Evolutionary conservation across 164 flowering plant genomes (phyloP).

Genomic region (Vitis rotundifolia): DNA sequence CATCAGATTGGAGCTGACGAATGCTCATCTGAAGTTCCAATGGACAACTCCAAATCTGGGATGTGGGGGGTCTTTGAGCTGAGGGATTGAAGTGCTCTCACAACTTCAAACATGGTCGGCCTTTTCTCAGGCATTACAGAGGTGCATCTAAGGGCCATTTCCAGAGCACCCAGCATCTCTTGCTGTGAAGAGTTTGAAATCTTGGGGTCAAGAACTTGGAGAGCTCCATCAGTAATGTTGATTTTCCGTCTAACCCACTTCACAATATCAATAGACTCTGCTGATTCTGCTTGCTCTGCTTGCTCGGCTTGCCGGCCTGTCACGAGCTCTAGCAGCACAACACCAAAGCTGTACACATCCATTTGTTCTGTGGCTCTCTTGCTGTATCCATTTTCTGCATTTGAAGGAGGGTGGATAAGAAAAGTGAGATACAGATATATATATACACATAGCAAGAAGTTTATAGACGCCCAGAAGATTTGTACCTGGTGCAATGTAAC

Average conservation of each 20-base stretch:
- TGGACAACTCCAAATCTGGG: constrained; percentile 15
- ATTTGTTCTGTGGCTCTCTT: constrained; percentile 68
- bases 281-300: constrained; percentile 20
- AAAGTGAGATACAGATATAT: background rate
- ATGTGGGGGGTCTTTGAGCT: constrained; percentile 16
- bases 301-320: constrained; percentile 65
- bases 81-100: constrained; percentile 57
- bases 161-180: constrained; percentile 64
- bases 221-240: constrained; percentile 60
- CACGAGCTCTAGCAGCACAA: constrained; percentile 73
- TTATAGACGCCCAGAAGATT: background rate
- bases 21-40: constrained; percentile 8
- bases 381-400: constrained; percentile 56
- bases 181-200: constrained; percentile 38
- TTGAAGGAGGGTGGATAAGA: background rate
- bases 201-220: constrained; percentile 62
- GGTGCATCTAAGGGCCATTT: constrained; percentile 77
- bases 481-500: constrained; percentile 80
- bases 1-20: constrained; percentile 16
- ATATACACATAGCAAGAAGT: background rate
- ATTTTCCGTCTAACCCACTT: constrained; percentile 83
- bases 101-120: constrained; percentile 69
- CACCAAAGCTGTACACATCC: constrained; percentile 88
- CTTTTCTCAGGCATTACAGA: constrained; percentile 70
- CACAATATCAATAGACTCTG: constrained; percentile 57